Percentiles rank a stretch among this genome's conserved stretches.
These are phyloP conservation scores for Taiwanofungus camphoratus DNA, from an alignment of 1,284 basidiomycete genomes.

Conservation along the genomic window DNA sequence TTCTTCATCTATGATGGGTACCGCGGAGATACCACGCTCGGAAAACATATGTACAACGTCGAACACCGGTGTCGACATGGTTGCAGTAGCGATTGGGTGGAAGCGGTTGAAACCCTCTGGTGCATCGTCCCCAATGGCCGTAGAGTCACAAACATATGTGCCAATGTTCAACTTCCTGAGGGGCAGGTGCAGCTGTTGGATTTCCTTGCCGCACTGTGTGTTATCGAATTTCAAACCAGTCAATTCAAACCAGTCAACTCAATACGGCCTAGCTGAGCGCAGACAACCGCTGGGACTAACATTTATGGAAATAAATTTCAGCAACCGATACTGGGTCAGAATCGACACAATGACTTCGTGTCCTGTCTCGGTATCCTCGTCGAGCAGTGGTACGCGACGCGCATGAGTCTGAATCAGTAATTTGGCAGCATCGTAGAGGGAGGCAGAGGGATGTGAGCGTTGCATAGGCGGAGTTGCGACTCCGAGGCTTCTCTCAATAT, in stretches of 20 bases:
- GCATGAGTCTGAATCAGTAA: conserved; percentile 95
- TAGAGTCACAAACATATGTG: conserved; percentile 71
- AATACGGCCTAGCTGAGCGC: conserved; percentile 3
- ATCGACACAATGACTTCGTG: conserved; percentile 96
- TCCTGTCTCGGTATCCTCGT: conserved; percentile 89
- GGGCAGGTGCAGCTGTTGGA: conserved; percentile 70
- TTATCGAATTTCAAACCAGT: conserved; percentile 7
- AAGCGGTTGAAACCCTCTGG: conserved; percentile 62
- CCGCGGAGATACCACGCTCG: conserved; percentile 91
- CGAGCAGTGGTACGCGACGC: conserved; percentile 88
- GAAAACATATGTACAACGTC: conserved; percentile 99
- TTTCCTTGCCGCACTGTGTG: conserved; percentile 64
- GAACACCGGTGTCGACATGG: conserved; percentile 88
- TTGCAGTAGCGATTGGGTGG: conserved; percentile 91
- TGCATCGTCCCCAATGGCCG: conserved; percentile 33
- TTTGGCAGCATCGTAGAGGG: conserved; percentile 88
- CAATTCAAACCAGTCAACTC: not conserved
- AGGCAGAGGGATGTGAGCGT: conserved; percentile 82
- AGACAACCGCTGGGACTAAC: conserved; percentile 42
- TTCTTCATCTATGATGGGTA: conserved; percentile 91
- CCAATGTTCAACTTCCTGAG: conserved; percentile 90
- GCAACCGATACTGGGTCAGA: conserved; percentile 93
- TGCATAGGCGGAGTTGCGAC: conserved; percentile 92
- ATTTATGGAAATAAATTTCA: conserved; percentile 99
- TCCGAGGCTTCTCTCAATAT: conserved; percentile 90